phyloP scores from a whole-genome alignment of 106 monocot genomes.

The Vanilla planifolia region DNA sequence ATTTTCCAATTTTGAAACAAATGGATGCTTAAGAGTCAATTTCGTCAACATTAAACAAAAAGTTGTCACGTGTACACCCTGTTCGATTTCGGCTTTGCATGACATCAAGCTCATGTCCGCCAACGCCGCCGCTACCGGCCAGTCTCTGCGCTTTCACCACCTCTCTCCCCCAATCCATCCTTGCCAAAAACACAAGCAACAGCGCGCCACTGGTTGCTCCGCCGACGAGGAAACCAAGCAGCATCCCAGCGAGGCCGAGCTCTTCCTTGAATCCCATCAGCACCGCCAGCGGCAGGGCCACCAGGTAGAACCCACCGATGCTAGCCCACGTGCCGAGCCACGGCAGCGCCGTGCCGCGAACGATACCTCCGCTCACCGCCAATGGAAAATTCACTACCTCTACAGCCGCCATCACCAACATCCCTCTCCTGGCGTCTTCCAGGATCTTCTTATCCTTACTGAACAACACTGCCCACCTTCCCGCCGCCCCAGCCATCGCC shows the following conservation, averaged over 20 bases:
- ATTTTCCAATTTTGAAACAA: too few relatives aligned
- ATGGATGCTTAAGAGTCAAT: too few relatives aligned
- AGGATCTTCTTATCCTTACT: constrained; percentile 30
- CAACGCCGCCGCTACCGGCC: constrained; percentile 3
- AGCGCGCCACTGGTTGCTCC: constrained; percentile 7
- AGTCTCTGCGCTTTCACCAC: constrained; percentile 39
- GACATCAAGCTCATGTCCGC: constrained; percentile 8
- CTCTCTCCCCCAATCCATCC: constrained; percentile 51
- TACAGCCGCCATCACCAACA: constrained; percentile 49
- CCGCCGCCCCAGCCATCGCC: constrained; percentile 17
- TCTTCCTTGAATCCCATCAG: constrained; percentile 27
- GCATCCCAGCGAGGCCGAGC: constrained; percentile 45
- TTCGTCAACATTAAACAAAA: too few relatives aligned
- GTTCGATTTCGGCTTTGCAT: too few relatives aligned
- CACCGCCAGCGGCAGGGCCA: constrained; percentile 44
- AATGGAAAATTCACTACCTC: constrained; percentile 67
- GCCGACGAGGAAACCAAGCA: constrained; percentile 54
- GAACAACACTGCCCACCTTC: constrained; percentile 38
- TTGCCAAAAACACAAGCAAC: constrained; percentile 27
- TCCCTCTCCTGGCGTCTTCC: constrained; percentile 28
- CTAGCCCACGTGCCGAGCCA: constrained; percentile 60
- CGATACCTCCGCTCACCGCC: constrained; percentile 47
- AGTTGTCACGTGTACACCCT: too few relatives aligned
- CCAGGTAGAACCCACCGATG: constrained; percentile 59
- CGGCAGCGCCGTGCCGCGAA: constrained; percentile 48